Percentiles rank a stretch among this genome's conserved stretches.
phyloP scores from a whole-genome alignment of 2,329 filamentous ascomycete species.

The Peltaster fructicola region DNA sequence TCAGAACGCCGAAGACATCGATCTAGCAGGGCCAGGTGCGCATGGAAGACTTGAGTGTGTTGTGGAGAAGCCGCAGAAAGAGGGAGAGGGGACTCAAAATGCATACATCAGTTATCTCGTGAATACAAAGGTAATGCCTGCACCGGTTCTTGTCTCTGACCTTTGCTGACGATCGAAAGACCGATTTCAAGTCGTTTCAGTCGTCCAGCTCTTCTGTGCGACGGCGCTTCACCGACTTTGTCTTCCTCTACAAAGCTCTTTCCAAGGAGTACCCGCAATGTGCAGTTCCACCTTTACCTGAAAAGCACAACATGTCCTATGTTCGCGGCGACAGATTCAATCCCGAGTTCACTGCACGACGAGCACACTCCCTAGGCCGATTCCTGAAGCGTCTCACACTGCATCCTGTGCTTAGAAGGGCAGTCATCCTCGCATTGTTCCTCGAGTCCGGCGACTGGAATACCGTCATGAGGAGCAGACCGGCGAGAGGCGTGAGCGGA shows the following conservation, averaged over 20 bases:
- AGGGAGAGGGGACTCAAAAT: slow-evolving; percentile 92
- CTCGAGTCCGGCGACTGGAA: slow-evolving; percentile 94
- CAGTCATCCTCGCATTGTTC: slow-evolving; percentile 69
- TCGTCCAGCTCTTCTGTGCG: slow-evolving; percentile 62
- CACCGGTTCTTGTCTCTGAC: neutral
- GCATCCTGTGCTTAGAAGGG: slow-evolving; percentile 74
- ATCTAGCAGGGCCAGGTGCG: slow-evolving; percentile 45
- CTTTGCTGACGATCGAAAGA: slow-evolving; percentile 33
- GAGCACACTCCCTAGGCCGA: slow-evolving; percentile 77
- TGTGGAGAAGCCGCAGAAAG: slow-evolving; percentile 73
- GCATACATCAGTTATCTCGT: slow-evolving; percentile 92
- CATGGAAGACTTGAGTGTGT: slow-evolving; percentile 65
- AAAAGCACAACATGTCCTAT: slow-evolving; percentile 99
- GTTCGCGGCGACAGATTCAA: slow-evolving; percentile 93
- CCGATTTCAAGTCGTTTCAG: slow-evolving; percentile 86
- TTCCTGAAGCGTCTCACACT: slow-evolving; percentile 75
- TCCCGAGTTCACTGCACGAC: slow-evolving; percentile 72
- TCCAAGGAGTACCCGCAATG: slow-evolving; percentile 75
- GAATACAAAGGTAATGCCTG: slow-evolving; percentile 53
- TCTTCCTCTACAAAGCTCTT: slow-evolving; percentile 86
- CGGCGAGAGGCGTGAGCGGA: slow-evolving; percentile 38
- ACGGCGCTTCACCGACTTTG: slow-evolving; percentile 91
- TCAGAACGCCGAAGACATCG: slow-evolving; percentile 34
- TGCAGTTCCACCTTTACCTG: slow-evolving; percentile 83
- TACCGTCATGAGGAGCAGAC: slow-evolving; percentile 71